These are phyloP conservation scores for Phytophthora brassicae DNA, from an alignment of 352 stramenopile genomes.

Conservation along the genomic window DNA sequence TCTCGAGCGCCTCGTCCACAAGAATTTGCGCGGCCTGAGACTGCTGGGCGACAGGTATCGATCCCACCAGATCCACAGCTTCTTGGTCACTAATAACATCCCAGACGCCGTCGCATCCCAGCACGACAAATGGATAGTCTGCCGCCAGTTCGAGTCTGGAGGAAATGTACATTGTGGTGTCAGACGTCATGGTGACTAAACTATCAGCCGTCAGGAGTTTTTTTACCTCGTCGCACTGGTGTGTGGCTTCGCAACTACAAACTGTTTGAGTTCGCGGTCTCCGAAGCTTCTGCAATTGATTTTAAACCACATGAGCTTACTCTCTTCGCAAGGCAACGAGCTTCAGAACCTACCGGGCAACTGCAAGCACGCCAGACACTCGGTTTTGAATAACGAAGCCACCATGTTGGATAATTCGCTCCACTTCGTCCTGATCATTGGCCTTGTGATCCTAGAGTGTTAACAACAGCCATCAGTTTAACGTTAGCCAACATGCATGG, in stretches of 20 bases:
- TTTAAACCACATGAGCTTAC: constrained; percentile 8
- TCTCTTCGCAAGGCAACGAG: too few species aligned
- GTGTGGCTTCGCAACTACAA: constrained; percentile 55
- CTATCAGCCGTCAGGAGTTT: background rate
- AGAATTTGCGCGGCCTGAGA: constrained; percentile 52
- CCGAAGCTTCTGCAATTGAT: constrained; percentile 67
- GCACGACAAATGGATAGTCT: constrained; percentile 68
- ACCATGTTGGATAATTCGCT: constrained; percentile 55
- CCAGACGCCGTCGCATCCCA: constrained; percentile 84
- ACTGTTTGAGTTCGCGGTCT: constrained; percentile 72
- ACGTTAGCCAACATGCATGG: background rate
- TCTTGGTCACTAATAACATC: constrained; percentile 79
- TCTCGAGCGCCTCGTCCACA: constrained; percentile 53
- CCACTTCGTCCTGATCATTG: constrained; percentile 50
- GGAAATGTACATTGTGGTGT: background rate
- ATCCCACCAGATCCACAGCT: constrained; percentile 58
- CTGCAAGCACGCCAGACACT: constrained; percentile 69
- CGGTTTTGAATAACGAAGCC: constrained; percentile 76
- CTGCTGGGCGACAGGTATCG: constrained; percentile 38
- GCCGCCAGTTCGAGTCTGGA: constrained; percentile 43
- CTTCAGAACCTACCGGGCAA: constrained; percentile 61
- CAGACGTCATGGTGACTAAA: constrained; percentile 1
- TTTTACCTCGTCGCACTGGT: constrained; percentile 46
- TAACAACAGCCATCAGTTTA: background rate
- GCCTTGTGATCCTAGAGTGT: constrained; percentile 68